Evolutionary conservation across 768 basidiomycete species (phyloP), one percentile per base, ranked within the genome.

Genomic region (Amanita inopinata): DNA sequence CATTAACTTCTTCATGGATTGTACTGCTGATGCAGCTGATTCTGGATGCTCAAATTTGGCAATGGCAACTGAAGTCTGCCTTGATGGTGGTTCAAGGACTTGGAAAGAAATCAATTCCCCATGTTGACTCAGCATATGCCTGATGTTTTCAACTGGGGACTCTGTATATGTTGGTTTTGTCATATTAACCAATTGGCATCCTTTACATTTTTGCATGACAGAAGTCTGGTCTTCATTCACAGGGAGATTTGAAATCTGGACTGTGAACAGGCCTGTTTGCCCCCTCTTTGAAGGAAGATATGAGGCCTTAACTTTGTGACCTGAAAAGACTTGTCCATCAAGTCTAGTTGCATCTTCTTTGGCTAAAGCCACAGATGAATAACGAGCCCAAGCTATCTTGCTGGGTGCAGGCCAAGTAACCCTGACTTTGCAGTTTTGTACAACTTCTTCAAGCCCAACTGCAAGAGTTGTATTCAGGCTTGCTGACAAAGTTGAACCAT

Each of bases 221-320:
- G 71, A 54, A 17, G 52, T 49, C 35, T 59, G 52, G 18, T 74
- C 35, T 4, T 65, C 60, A 8, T 52, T 50, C 2, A 58, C 34
- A 11, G 72, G 65, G n/a, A 80, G 53, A 17, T 64, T 65, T 19
- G 61, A 64, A 28, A 80, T 49, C 33, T 66, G 62, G 31, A 77
- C 59, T 7, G 66, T 60, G 47, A 65, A 75, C 3, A 61, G 55
- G 27, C 58, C 48, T 19, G 51, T 60, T 48, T 71, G 66, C 3
- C 49, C 53, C 14, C 53, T 57, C 23, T 49, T 53, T 3, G 67
- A 62, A 14, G 58, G 50, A 14, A 56, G 51, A 51, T 71, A 71
- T 4, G 56, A 46, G 0, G 70, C 66, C 14, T 58, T 60, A 36
- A 78, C 55, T 38, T 55, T 60, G 17, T 64, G 59, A 9, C 66